Evolutionary conservation across 805 yeast species (phyloP).

Genomic region (Zygosaccharomyces pseudorouxii): DNA sequence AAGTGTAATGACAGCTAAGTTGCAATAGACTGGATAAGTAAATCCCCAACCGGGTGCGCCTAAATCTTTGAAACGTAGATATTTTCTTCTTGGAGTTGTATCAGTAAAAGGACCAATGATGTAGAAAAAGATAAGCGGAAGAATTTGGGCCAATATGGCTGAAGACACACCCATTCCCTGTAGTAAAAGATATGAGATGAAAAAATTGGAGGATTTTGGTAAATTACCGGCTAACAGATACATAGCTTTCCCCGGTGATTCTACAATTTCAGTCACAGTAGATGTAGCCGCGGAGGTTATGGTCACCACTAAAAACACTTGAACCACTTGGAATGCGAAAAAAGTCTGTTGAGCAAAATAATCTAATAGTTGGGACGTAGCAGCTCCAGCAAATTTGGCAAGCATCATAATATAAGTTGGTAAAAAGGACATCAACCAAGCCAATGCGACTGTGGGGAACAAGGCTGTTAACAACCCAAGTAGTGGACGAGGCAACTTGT

Average conservation of each 20-base stretch:
- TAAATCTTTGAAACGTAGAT: conserved; percentile 51
- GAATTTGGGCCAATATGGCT: conserved; percentile 60
- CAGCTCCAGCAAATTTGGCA: conserved; percentile 57
- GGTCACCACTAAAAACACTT: conserved; percentile 67
- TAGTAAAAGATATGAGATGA: conserved; percentile 58
- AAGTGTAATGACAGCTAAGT: conserved; percentile 62
- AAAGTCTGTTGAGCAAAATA: conserved; percentile 61
- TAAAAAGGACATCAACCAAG: conserved; percentile 59
- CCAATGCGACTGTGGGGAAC: conserved; percentile 61
- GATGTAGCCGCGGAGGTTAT: conserved; percentile 68
- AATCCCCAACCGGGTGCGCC: conserved; percentile 67
- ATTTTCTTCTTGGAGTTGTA: conserved; percentile 62
- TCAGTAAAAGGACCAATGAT: conserved; percentile 55
- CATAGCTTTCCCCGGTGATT: conserved; percentile 57
- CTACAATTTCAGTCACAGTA: conserved; percentile 56
- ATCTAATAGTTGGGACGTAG: conserved; percentile 55
- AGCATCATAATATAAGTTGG: conserved; percentile 61
- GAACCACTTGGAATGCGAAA: conserved; percentile 66
- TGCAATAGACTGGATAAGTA: conserved; percentile 68
- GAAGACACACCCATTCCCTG: conserved; percentile 67
- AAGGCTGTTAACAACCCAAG: conserved; percentile 65
- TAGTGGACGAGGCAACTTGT: conserved; percentile 48
- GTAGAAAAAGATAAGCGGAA: conserved; percentile 54
- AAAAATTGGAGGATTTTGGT: conserved; percentile 72
- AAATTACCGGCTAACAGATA: conserved; percentile 56